Evolutionary conservation across 176 grass and related monocot genomes (phyloP).

Genomic region (Oryza glaberrima): DNA sequence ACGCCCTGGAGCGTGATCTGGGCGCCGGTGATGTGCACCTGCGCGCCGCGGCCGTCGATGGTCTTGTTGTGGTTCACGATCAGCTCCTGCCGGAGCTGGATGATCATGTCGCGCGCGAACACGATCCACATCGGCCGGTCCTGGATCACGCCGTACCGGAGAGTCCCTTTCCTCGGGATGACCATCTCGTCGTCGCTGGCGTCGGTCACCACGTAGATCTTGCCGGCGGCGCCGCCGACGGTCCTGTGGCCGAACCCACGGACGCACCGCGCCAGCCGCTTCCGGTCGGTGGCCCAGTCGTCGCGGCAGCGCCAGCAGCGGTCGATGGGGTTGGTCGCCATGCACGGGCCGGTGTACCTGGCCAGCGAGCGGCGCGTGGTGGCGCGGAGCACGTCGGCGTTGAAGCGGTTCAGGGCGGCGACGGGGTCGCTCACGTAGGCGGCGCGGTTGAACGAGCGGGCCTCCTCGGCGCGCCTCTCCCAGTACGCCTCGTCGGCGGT

Average conservation of each 20-base stretch:
- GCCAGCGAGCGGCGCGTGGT: constrained; percentile 9
- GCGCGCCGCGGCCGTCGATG: constrained; percentile 70
- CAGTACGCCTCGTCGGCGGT: constrained; percentile 56
- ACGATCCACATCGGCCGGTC: constrained; percentile 65
- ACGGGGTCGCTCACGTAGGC: constrained; percentile 53
- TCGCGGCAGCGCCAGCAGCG: constrained; percentile 69
- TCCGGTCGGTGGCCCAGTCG: constrained; percentile 66
- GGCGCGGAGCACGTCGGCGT: constrained; percentile 33
- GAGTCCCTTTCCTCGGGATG: constrained; percentile 43
- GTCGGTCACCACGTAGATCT: constrained; percentile 60
- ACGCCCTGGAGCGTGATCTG: constrained; percentile 65
- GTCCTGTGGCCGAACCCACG: constrained; percentile 56
- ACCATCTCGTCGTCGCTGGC: constrained; percentile 52
- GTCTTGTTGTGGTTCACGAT: constrained; percentile 73
- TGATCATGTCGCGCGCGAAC: constrained; percentile 70
- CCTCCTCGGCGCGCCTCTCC: constrained; percentile 43
- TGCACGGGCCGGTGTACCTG: constrained; percentile 40
- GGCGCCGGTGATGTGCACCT: constrained; percentile 72
- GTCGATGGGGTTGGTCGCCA: constrained; percentile 80
- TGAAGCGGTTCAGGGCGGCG: constrained; percentile 49
- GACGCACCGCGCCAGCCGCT: constrained; percentile 54
- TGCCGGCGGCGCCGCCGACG: constrained; percentile 40
- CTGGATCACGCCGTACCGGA: constrained; percentile 62
- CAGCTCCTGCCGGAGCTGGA: constrained; percentile 58
- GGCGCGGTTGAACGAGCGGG: constrained; percentile 24